Conservation (phyloP, 768 basidiomycete genomes). For the Suillus ampliporus region DNA sequence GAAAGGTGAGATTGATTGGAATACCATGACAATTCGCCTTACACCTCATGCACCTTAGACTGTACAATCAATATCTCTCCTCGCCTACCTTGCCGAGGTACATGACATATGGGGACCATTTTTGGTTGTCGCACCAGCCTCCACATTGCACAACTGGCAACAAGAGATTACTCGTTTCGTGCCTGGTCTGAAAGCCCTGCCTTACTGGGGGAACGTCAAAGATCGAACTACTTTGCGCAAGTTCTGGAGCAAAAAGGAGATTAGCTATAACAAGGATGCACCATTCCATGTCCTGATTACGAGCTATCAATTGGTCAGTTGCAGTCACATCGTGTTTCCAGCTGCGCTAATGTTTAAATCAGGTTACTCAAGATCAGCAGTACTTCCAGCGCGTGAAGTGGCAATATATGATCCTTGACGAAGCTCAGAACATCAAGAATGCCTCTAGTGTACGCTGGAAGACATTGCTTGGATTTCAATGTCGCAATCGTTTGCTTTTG, state of each 20-base stretch:
- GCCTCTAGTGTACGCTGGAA: constrained; percentile 97
- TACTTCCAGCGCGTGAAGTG: constrained; percentile 98
- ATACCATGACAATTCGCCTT: background rate
- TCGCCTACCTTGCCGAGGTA: constrained; percentile 94
- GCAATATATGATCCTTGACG: constrained; percentile 99
- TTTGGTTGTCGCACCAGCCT: constrained; percentile 95
- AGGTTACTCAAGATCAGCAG: constrained; percentile 96
- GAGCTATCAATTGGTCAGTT: constrained; percentile 88
- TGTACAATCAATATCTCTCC: constrained; percentile 95
- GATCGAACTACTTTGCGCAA: constrained; percentile 93
- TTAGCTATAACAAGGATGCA: constrained; percentile 93
- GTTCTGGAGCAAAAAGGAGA: constrained; percentile 98
- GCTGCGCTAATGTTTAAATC: constrained; percentile 15
- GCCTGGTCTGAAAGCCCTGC: constrained; percentile 89
- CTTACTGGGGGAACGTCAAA: constrained; percentile 98
- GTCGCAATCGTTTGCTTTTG: constrained; percentile 90
- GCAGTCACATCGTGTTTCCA: background rate
- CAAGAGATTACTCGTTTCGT: constrained; percentile 97
- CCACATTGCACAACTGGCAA: constrained; percentile 99
- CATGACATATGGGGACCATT: constrained; percentile 99
- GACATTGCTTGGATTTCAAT: constrained; percentile 93
- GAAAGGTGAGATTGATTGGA: constrained; percentile 58
- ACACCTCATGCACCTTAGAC: constrained; percentile 55
- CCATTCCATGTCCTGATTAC: constrained; percentile 98
- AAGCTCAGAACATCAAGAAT: constrained; percentile 99